Evolutionary conservation across 768 basidiomycete genomes (phyloP).

Genomic region (Sistotremastrum suecicum): DNA sequence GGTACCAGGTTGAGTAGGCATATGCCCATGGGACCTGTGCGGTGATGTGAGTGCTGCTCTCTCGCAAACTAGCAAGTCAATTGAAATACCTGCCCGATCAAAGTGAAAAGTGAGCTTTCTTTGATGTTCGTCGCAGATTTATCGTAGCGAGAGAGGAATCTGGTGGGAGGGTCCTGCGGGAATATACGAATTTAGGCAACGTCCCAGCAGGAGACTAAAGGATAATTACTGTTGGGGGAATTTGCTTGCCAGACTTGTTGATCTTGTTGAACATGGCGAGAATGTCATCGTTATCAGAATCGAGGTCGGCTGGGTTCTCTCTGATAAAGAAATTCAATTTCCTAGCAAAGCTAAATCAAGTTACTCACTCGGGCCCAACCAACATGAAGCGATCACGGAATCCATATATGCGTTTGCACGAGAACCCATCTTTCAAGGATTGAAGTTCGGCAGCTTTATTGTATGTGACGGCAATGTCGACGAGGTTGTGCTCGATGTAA

Average conservation of each 20-base stretch:
- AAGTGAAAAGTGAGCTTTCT: slow-evolving; percentile 33
- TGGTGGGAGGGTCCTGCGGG: slow-evolving; percentile 22
- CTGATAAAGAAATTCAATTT: slow-evolving; percentile 24
- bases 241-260: slow-evolving; percentile 29
- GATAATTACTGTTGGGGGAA: slow-evolving; percentile 1
- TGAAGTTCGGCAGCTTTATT: slow-evolving; percentile 35
- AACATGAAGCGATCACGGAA: slow-evolving; percentile 16
- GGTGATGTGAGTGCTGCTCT: background rate
- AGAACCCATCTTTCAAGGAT: slow-evolving; percentile 16
- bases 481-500: slow-evolving; percentile 24
- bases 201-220: background rate
- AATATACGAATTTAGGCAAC: background rate
- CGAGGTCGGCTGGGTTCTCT: slow-evolving; percentile 30
- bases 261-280: slow-evolving; percentile 34
- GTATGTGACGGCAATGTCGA: slow-evolving; percentile 40
- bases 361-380: too few species aligned
- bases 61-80: background rate
- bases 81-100: slow-evolving; percentile 30
- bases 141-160: slow-evolving; percentile 42
- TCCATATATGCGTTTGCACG: slow-evolving; percentile 24
- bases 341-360: too few species aligned
- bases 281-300: slow-evolving; percentile 17
- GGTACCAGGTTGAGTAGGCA: slow-evolving; percentile 42
- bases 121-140: slow-evolving; percentile 49
- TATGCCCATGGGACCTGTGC: slow-evolving; percentile 39